Base-by-base conservation (phyloP, 2,329 filamentous ascomycete genomes). In the Chaetomiaceae sp. region DNA sequence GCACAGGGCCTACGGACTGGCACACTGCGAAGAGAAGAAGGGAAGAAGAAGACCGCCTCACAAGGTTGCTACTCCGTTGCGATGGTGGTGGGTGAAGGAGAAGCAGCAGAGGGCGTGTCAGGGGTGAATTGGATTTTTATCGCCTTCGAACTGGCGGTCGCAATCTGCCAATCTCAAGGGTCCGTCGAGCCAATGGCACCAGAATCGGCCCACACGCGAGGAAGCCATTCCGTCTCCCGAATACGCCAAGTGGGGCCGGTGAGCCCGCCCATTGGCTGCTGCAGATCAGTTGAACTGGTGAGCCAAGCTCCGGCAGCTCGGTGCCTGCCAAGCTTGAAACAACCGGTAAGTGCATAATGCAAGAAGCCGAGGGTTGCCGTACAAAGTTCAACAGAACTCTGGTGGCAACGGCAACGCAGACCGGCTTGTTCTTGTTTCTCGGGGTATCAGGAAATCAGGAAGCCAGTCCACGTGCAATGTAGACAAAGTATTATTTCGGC, bases 201-300 rank as follows among this genome's bases (percentile, higher is more conserved):
- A 62, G 59, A 56, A 64, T 64, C 62, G 62, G 56, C 60, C 60
- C 62, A 64, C 57, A 31, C 33, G 38, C 31, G 46, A 51, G 49
- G 47, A 33, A 42, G 37, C 42, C 49, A 39, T 61, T 63, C 62
- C 61, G 62, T 42, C 40, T 59, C 53, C 62, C 62, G 62, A 55
- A 50, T 20, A 49, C 53, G 51, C 55, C 42, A 60, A 48, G 55
- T 60, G 58, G 58, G 51, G 37, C 29, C 22, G 33, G 11, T 29
- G 11, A 14, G 15, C n/a, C 19, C 14, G 4, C 12, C 51, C n/a
- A 56, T 60, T 60, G 58, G 53, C 33, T 46, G 47, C 4, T 23
- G 27, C 19, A 55, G 37, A 53, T 54, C 39, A 36, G 53, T 56
- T 42, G 51, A 56, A 50, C 55, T n/a, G 37, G 11, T 51, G 38